These are phyloP conservation scores for Taxillus chinensis DNA, from an alignment of 164 flowering plant genomes.

Conservation along the genomic window DNA sequence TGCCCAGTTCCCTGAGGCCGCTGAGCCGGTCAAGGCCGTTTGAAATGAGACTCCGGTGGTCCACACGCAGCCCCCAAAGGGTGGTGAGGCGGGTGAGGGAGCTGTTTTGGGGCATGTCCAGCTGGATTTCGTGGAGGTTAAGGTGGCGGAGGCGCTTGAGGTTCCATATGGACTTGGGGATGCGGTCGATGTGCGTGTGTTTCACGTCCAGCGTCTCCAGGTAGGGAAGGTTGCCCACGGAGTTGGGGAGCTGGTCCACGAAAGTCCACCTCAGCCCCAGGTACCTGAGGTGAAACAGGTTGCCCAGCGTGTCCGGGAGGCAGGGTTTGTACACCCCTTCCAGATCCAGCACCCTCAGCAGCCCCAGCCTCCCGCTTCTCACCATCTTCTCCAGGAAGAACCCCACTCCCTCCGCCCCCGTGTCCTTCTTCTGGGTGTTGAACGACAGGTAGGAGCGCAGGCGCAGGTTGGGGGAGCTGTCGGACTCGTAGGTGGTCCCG, in stretches of 20 bases:
- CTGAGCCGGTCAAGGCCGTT: conserved; percentile 1
- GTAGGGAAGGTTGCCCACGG: conserved; percentile 11
- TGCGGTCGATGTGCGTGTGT: conserved; percentile 13
- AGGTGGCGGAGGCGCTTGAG: conserved; percentile 19
- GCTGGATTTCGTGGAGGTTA: conserved; percentile 7
- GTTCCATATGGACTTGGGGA: conserved; percentile 21
- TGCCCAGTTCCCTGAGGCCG: conserved; percentile 14
- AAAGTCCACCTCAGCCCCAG: conserved; percentile 22
- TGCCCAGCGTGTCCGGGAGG: conserved; percentile 18
- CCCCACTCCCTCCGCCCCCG: background rate
- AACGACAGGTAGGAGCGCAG: conserved; percentile 3
- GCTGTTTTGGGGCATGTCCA: background rate
- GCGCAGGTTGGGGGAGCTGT: background rate
- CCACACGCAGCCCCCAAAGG: conserved; percentile 11
- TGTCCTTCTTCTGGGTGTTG: conserved; percentile 3
- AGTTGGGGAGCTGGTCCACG: conserved; percentile 15
- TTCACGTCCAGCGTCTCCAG: conserved; percentile 27
- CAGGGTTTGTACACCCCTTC: conserved; percentile 19
- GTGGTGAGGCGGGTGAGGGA: conserved; percentile 12
- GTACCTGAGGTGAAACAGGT: conserved; percentile 17
- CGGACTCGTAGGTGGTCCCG: background rate
- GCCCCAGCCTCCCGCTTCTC: conserved; percentile 3
- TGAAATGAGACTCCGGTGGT: background rate
- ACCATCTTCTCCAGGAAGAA: conserved; percentile 6
- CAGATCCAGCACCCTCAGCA: conserved; percentile 26